Conservation (phyloP, 1,284 basidiomycete species). For the Sporisorium scitamineum region DNA sequence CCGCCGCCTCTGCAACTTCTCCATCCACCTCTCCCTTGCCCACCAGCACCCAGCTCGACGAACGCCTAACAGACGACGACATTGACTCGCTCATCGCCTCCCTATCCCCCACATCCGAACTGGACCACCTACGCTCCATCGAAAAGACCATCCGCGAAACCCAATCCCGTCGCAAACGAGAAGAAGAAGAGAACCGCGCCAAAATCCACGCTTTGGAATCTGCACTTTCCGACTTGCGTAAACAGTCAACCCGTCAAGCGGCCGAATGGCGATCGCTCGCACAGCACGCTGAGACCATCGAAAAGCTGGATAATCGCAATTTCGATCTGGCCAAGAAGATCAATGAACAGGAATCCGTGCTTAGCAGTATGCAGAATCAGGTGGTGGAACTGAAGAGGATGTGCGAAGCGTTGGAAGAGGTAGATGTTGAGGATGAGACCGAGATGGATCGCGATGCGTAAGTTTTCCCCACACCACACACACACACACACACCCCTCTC, state of each 20-base stretch:
- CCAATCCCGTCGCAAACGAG: slow-evolving; percentile 15
- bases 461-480: slow-evolving; percentile 15
- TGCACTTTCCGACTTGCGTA: slow-evolving; percentile 41
- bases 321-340: slow-evolving; percentile 62
- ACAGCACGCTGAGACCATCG: slow-evolving; percentile 46
- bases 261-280: slow-evolving; percentile 57
- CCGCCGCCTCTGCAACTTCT: neutral
- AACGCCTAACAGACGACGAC: slow-evolving; percentile 44
- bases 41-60: slow-evolving; percentile 14
- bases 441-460: slow-evolving; percentile 60
- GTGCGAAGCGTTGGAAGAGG: slow-evolving; percentile 49
- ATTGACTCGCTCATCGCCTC: slow-evolving; percentile 45
- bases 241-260: slow-evolving; percentile 48
- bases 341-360: slow-evolving; percentile 57
- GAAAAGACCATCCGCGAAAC: slow-evolving; percentile 51
- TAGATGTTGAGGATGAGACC: slow-evolving; percentile 53
- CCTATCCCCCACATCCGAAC: slow-evolving; percentile 38
- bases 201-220: slow-evolving; percentile 48
- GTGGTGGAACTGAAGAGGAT: slow-evolving; percentile 43
- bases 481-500: neutral
- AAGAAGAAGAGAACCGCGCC: slow-evolving; percentile 34
- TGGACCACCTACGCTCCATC: slow-evolving; percentile 41
- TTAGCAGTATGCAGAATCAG: slow-evolving; percentile 51
- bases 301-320: slow-evolving; percentile 57
- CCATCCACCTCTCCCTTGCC: neutral